A percentile compares a stretch with the other conserved stretches of the same genome.
Evolutionary conservation across 371 early-diverging fungal species (phyloP).

Genomic region (Vairimorpha ceranae): DNA sequence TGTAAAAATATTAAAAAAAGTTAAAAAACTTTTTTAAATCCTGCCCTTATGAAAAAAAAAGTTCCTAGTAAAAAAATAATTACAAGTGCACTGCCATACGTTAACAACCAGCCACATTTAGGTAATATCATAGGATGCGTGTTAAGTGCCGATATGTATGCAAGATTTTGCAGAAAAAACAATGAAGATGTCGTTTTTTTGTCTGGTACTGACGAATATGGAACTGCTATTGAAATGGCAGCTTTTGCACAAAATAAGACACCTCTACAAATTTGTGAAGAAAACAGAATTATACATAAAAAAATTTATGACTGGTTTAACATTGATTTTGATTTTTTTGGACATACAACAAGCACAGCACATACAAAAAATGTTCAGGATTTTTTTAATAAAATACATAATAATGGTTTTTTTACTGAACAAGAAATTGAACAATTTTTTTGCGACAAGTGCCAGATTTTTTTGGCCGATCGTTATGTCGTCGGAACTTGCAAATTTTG

Average conservation of each 20-base stretch:
- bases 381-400: constrained; percentile 74
- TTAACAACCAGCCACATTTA: constrained; percentile 97
- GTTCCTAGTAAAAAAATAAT: constrained; percentile 65
- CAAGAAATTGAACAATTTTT: constrained; percentile 77
- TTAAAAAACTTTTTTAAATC: not conserved
- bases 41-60: not conserved
- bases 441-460: constrained; percentile 82
- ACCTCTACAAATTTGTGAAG: constrained; percentile 86
- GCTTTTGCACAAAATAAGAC: constrained; percentile 66
- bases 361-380: constrained; percentile 85
- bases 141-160: constrained; percentile 90
- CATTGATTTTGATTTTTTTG: constrained; percentile 88
- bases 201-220: constrained; percentile 99
- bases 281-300: constrained; percentile 79
- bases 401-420: constrained; percentile 70
- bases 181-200: constrained; percentile 82
- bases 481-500: constrained; percentile 88
- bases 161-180: constrained; percentile 79
- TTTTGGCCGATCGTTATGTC: constrained; percentile 95
- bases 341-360: constrained; percentile 78
- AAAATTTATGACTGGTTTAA: constrained; percentile 88
- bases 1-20: not conserved
- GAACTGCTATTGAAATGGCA: constrained; percentile 98
- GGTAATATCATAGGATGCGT: constrained; percentile 98
- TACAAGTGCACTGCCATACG: constrained; percentile 95